phyloP scores from a whole-genome alignment of 768 basidiomycete genomes.

The Mycena alexandri region DNA sequence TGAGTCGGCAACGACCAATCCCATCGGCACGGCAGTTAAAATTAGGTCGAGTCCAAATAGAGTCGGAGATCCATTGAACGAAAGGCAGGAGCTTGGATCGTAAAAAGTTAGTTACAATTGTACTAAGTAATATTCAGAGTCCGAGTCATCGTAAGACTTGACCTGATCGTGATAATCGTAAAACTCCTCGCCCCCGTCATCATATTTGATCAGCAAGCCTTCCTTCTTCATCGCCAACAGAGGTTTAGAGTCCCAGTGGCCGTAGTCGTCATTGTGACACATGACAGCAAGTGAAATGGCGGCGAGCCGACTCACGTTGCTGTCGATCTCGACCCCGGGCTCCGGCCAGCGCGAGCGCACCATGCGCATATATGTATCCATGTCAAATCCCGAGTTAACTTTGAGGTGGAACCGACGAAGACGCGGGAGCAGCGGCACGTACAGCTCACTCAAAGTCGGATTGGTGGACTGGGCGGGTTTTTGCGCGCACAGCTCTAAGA shows the following conservation, averaged over 20 bases:
- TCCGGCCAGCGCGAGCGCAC: conserved; percentile 14
- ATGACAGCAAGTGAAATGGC: neutral
- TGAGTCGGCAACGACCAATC: no score
- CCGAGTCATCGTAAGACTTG: neutral
- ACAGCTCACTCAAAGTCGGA: no score
- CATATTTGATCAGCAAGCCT: conserved; percentile 1
- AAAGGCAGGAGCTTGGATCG: no score
- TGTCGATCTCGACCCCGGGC: neutral
- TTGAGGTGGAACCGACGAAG: conserved; percentile 2
- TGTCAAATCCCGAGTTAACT: neutral
- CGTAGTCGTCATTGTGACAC: neutral
- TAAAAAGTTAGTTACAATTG: no score
- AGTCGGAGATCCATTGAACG: no score
- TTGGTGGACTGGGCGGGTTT: no score
- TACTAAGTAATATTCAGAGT: neutral
- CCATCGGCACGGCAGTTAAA: no score
- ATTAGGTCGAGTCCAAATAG: no score
- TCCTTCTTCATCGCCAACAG: conserved; percentile 10
- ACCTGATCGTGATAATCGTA: neutral
- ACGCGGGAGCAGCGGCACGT: conserved; percentile 1
- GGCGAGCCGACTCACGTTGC: conserved; percentile 3
- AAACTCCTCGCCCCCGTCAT: neutral
- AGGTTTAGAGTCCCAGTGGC: neutral
- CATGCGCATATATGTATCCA: conserved; percentile 8
- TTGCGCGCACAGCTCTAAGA: neutral